phyloP scores from a whole-genome alignment of 805 yeast species.

The Metschnikowia peoriensis region DNA sequence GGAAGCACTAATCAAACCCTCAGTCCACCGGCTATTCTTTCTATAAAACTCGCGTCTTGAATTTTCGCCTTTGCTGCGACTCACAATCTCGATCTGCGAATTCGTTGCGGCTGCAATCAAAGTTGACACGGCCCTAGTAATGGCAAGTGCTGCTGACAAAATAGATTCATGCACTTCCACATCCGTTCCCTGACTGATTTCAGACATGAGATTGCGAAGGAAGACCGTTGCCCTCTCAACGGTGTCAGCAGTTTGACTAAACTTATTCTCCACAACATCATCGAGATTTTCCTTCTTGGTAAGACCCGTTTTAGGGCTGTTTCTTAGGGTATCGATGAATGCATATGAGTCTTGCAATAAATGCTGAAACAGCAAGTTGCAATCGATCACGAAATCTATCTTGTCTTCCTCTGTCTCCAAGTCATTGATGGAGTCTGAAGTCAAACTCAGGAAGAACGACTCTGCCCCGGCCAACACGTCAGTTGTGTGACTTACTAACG shows the following conservation, averaged over 20 bases:
- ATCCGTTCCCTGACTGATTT: slow-evolving; percentile 55
- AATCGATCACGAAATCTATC: slow-evolving; percentile 72
- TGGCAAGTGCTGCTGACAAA: slow-evolving; percentile 72
- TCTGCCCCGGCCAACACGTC: slow-evolving; percentile 61
- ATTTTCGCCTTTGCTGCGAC: slow-evolving; percentile 62
- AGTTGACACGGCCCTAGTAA: slow-evolving; percentile 72
- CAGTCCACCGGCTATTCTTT: slow-evolving; percentile 90
- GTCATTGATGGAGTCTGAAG: slow-evolving; percentile 50
- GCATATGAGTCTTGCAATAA: slow-evolving; percentile 56
- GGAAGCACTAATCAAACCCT: slow-evolving; percentile 87
- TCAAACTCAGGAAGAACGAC: slow-evolving; percentile 57
- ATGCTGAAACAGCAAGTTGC: slow-evolving; percentile 73
- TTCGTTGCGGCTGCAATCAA: slow-evolving; percentile 75
- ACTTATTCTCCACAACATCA: slow-evolving; percentile 68
- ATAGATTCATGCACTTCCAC: slow-evolving; percentile 74
- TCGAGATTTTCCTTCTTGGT: slow-evolving; percentile 53
- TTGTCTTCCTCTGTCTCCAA: slow-evolving; percentile 58
- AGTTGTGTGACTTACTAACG: slow-evolving; percentile 47
- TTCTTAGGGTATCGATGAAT: slow-evolving; percentile 52
- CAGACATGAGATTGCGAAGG: slow-evolving; percentile 51
- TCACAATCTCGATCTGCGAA: slow-evolving; percentile 78
- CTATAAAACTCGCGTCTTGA: slow-evolving; percentile 75
- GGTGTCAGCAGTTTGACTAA: slow-evolving; percentile 68
- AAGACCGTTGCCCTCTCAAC: slow-evolving; percentile 64
- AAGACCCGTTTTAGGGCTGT: slow-evolving; percentile 29